Percentiles rank a stretch among this genome's conserved stretches.
These are phyloP conservation scores for Barnettozyma salicaria DNA, from an alignment of 805 yeast genomes.

Conservation along the genomic window DNA sequence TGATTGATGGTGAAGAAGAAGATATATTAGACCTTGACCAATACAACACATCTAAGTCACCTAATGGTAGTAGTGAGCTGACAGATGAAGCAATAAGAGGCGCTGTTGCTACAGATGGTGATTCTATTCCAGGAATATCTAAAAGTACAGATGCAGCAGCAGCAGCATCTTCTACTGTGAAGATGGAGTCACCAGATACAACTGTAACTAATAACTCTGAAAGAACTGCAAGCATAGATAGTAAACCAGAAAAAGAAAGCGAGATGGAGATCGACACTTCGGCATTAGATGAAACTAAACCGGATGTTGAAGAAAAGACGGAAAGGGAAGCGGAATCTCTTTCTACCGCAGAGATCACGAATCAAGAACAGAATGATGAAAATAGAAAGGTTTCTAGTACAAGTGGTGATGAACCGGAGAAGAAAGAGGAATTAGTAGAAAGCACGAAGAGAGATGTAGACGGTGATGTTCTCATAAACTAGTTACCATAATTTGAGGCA, in stretches of 20 bases:
- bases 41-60: slow-evolving; percentile 28
- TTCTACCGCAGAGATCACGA: too few species aligned
- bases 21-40: slow-evolving; percentile 42
- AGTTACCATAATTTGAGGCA: neutral
- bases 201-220: slow-evolving; percentile 21
- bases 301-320: neutral
- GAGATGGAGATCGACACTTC: slow-evolving; percentile 2
- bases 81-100: slow-evolving; percentile 47
- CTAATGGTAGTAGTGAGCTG: slow-evolving; percentile 24
- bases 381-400: too few species aligned
- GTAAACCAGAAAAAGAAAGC: slow-evolving; percentile 2
- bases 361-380: too few species aligned
- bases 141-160: slow-evolving; percentile 18
- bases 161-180: slow-evolving; percentile 6
- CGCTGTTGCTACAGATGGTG: slow-evolving; percentile 43
- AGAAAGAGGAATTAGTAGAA: neutral
- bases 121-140: slow-evolving; percentile 40
- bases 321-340: neutral
- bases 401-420: neutral
- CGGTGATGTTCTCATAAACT: slow-evolving; percentile 18
- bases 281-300: neutral
- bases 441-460: slow-evolving; percentile 14
- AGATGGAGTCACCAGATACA: slow-evolving; percentile 25
- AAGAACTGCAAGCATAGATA: slow-evolving; percentile 16
- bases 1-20: slow-evolving; percentile 32